phyloP scores from a whole-genome alignment of 2,329 filamentous ascomycete genomes.

The Akanthomyces uredinophilus region DNA sequence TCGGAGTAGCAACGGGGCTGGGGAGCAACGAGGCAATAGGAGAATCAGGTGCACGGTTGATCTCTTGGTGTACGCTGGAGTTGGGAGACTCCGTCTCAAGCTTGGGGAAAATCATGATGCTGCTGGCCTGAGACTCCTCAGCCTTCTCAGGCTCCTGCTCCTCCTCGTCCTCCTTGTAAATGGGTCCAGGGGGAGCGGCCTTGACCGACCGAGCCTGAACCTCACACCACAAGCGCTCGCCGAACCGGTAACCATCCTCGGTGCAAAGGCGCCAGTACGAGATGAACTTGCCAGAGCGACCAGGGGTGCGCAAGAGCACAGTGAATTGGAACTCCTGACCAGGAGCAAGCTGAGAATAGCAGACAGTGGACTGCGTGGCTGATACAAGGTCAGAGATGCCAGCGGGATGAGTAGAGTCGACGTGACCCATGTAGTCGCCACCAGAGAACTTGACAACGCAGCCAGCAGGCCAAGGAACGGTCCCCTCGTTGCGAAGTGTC shows the following conservation, averaged over 20 bases:
- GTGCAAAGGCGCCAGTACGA: conserved; percentile 96
- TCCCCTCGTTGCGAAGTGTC: conserved; percentile 82
- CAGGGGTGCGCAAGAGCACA: conserved; percentile 75
- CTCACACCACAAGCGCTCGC: conserved; percentile 93
- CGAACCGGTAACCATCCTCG: conserved; percentile 74
- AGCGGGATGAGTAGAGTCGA: conserved; percentile 75
- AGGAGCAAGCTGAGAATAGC: conserved; percentile 62
- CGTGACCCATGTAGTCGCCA: conserved; percentile 92
- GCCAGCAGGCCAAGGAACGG: conserved; percentile 75
- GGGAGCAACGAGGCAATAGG: conserved; percentile 37
- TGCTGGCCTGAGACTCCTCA: conserved; percentile 28
- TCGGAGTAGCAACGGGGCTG: conserved; percentile 39
- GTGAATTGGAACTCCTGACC: conserved; percentile 77
- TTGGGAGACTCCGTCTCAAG: conserved; percentile 89
- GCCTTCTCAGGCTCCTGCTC: conserved; percentile 23
- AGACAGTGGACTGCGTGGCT: conserved; percentile 77
- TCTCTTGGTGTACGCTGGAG: conserved; percentile 67
- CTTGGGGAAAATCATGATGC: conserved; percentile 94
- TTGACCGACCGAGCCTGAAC: conserved; percentile 59
- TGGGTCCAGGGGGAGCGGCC: conserved; percentile 23
- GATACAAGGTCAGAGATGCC: conserved; percentile 70
- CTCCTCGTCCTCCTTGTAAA: conserved; percentile 21
- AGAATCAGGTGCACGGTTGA: conserved; percentile 28
- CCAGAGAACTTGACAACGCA: conserved; percentile 89
- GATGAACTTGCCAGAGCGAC: conserved; percentile 71